Evolutionary conservation across 495 filamentous ascomycete species (phyloP).

Genomic region (Hypoxylon cercidicola): DNA sequence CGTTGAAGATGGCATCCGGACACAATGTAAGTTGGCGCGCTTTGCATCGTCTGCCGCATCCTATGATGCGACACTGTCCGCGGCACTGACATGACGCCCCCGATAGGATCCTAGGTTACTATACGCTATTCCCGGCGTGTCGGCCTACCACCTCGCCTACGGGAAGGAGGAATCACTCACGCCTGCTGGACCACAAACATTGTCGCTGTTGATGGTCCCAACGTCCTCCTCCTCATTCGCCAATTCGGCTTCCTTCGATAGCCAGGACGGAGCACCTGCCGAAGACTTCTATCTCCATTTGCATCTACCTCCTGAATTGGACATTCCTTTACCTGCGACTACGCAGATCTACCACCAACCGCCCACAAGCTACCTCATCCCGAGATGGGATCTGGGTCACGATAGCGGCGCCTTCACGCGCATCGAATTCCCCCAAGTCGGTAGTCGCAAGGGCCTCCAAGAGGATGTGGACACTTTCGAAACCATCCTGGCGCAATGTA

Average conservation of each 20-base stretch:
- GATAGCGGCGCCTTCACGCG: conserved; percentile 89
- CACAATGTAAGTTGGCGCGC: conserved; percentile 57
- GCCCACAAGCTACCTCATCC: conserved; percentile 88
- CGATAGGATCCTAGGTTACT: conserved; percentile 78
- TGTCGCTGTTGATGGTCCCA: conserved; percentile 93
- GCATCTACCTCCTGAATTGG: conserved; percentile 91
- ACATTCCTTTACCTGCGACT: conserved; percentile 87
- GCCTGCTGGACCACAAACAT: conserved; percentile 84
- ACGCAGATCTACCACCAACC: conserved; percentile 96
- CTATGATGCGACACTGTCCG: conserved; percentile 19
- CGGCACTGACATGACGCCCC: conserved; percentile 21
- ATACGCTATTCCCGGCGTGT: conserved; percentile 85
- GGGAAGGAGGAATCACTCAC: conserved; percentile 85
- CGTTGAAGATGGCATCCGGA: conserved; percentile 57
- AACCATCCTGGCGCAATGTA: conserved; percentile 95
- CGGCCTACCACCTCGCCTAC: conserved; percentile 87
- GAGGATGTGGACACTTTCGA: conserved; percentile 97
- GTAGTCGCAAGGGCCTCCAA: conserved; percentile 75
- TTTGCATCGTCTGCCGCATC: conserved; percentile 11
- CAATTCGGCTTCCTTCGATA: conserved; percentile 65
- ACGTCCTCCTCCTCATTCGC: conserved; percentile 78
- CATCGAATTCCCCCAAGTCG: conserved; percentile 84
- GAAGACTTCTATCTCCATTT: conserved; percentile 97
- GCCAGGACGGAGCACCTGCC: conserved; percentile 69
- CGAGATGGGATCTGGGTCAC: conserved; percentile 88